phyloP scores from a whole-genome alignment of 2,329 filamentous ascomycete genomes.

The Cytospora leucostoma region DNA sequence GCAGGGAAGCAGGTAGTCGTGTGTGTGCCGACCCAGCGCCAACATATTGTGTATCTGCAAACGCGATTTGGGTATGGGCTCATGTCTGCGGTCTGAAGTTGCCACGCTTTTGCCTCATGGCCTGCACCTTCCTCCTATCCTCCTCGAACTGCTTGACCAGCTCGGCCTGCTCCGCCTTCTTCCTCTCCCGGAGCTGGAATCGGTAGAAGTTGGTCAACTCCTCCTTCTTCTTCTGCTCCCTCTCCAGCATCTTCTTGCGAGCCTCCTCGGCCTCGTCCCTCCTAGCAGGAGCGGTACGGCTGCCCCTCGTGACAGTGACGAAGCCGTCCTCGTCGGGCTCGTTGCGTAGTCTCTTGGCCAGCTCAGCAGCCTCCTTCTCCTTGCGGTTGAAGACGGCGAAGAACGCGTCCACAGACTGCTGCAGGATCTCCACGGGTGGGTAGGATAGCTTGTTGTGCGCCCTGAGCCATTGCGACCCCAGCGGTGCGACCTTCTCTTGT shows the following conservation, averaged over 20 bases:
- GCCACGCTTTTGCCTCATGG: constrained; percentile 68
- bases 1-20: not conserved
- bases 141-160: constrained; percentile 74
- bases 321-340: constrained; percentile 95
- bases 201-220: constrained; percentile 76
- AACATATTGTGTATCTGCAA: not conserved
- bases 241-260: constrained; percentile 61
- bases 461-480: constrained; percentile 62
- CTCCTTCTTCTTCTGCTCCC: constrained; percentile 62
- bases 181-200: constrained; percentile 79
- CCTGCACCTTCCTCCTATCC: constrained; percentile 70
- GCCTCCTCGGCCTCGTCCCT: constrained; percentile 69
- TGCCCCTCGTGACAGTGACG: constrained; percentile 83
- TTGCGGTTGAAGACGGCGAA: constrained; percentile 78
- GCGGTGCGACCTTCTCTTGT: constrained; percentile 53
- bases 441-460: constrained; percentile 72
- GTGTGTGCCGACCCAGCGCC: not conserved
- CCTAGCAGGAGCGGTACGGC: constrained; percentile 71
- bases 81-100: constrained; percentile 57
- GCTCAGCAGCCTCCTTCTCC: constrained; percentile 64
- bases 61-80: constrained; percentile 22
- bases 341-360: constrained; percentile 66
- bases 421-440: constrained; percentile 66
- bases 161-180: constrained; percentile 72
- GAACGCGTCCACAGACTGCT: constrained; percentile 78